A percentile compares a stretch with the other conserved stretches of the same genome.
Conservation (phyloP, 148 eudicot genomes). For the Rhododendron williamsianum region DNA sequence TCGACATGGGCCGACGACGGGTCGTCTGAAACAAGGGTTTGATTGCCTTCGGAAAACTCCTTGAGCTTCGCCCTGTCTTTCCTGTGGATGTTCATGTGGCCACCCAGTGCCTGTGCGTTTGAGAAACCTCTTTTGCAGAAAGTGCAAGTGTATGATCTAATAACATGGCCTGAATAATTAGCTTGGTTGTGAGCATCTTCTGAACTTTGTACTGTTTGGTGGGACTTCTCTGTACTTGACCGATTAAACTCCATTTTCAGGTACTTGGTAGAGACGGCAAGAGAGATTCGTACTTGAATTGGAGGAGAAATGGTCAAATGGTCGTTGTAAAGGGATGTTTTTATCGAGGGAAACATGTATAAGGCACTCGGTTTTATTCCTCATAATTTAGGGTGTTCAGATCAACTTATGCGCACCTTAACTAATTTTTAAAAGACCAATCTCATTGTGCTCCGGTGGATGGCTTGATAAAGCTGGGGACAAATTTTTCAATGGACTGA, state of each 20-base stretch:
- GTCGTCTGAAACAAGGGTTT: not conserved
- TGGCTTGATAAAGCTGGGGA: not conserved
- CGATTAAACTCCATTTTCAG: constrained; percentile 11
- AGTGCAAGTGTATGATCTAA: constrained; percentile 32
- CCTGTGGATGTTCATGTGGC: constrained; percentile 47
- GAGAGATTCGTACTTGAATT: not conserved
- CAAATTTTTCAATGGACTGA: not conserved
- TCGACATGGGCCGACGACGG: not conserved
- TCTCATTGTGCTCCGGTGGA: not conserved
- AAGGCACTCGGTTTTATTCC: not conserved
- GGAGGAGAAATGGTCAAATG: constrained; percentile 4
- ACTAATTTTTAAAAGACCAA: not conserved
- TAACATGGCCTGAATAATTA: constrained; percentile 8
- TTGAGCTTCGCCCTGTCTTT: constrained; percentile 43
- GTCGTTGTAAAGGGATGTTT: not conserved
- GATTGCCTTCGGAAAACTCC: constrained; percentile 9
- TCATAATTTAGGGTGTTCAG: not conserved
- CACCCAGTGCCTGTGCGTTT: constrained; percentile 36
- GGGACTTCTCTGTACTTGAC: not conserved
- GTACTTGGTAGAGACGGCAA: not conserved
- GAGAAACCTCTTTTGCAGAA: constrained; percentile 51
- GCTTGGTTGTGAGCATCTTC: not conserved
- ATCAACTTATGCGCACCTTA: not conserved
- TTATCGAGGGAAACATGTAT: not conserved
- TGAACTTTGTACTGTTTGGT: not conserved